Evolutionary conservation across 2,329 filamentous ascomycete species (phyloP), one percentile per base, ranked within the genome.

Genomic region (Dothiorella sarmentorum): DNA sequence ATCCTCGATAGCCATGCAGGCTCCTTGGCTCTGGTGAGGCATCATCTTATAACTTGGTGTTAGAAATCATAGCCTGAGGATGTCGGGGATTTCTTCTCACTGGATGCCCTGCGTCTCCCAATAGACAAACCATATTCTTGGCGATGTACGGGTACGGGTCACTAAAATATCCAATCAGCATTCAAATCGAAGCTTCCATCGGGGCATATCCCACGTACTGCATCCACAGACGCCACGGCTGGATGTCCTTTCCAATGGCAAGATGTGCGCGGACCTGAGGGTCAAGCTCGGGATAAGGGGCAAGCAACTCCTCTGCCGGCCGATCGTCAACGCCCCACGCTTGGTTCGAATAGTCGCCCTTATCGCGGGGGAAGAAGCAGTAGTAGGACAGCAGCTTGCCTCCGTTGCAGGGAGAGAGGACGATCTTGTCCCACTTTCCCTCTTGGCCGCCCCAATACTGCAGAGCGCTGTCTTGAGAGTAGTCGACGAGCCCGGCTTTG

Each of bases 401-500:
- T 20, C 80, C 81, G 66, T 87, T 86, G 73, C 86, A 89, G 4
- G 86, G 85, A 0, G 85, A 87, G 2, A 89, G 75, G 4, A 89
- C 86, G 60, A 89, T 88, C 77, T 89, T 89, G 70, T 88, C 82
- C 49, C 49, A 53, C 77, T 77, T 83, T 65, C 82, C 84, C 58
- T 85, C 82, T 55, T 84, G 80, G 1, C 86, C 86, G 24, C 86
- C 86, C 86, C 86, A 89, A 75, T 87, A 89, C 69, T 89, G 84
- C 0, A 89, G 75, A 0, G 85, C 85, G 24, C 69, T 75, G 71
- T 88, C 69, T 31, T 78, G 66, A 0, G 83, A 84, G 71, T 86
- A 88, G 67, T 88, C 83, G 29, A 84, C 78, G 0, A 88, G 78
- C 2, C 85, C 85, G 1, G 82, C 74, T 59, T 76, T 75, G 27